A percentile compares a stretch with the other conserved stretches of the same genome.
phyloP scores from a whole-genome alignment of 179 eudicot genomes.

The Silene coronaria region DNA sequence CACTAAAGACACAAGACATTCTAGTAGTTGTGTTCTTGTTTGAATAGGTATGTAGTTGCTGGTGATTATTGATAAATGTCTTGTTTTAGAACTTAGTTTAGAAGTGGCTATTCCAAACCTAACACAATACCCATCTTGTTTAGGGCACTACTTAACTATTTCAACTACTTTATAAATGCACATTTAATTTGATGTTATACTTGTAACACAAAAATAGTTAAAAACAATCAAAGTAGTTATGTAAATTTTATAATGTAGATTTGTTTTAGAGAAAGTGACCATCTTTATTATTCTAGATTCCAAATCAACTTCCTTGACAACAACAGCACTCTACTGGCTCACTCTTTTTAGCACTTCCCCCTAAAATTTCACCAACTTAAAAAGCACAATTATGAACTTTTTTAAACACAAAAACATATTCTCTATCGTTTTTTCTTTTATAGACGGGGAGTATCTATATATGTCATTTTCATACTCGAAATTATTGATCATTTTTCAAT shows the following conservation, averaged over 20 bases:
- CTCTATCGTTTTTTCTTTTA: background rate
- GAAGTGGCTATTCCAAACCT: constrained; percentile 3
- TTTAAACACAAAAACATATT: background rate
- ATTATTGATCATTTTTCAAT: too few species aligned
- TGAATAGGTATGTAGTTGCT: background rate
- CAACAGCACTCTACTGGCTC: background rate
- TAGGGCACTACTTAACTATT: background rate
- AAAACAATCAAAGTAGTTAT: background rate
- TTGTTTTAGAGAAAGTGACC: constrained; percentile 1
- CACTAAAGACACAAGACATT: background rate
- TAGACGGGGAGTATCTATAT: too few species aligned
- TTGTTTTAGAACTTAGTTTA: constrained; percentile 10
- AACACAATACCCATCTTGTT: background rate
- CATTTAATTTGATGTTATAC: background rate
- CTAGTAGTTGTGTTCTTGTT: background rate
- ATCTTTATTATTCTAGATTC: constrained; percentile 10
- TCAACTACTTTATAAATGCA: background rate
- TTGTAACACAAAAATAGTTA: background rate
- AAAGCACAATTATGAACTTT: background rate
- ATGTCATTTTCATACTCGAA: background rate
- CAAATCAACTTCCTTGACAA: background rate
- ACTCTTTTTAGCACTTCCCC: background rate
- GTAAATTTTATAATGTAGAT: background rate
- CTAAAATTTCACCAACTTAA: constrained; percentile 8
- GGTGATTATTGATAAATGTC: background rate